phyloP scores from a whole-genome alignment of 352 stramenopile species.

The Pythium aphanidermatum region DNA sequence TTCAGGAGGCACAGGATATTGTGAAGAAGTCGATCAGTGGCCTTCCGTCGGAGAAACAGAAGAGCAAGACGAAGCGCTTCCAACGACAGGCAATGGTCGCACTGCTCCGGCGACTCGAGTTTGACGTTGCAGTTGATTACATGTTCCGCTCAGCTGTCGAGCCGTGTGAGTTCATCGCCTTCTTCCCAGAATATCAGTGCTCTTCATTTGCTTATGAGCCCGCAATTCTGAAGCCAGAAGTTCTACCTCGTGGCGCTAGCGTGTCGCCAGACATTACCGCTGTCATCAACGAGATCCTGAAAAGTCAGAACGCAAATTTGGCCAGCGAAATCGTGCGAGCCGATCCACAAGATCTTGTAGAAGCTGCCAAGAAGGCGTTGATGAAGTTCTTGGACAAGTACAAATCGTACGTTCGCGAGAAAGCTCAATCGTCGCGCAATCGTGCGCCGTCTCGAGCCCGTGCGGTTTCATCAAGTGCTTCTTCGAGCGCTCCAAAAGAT shows the following conservation, averaged over 20 bases:
- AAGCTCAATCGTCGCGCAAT: slow-evolving; percentile 21
- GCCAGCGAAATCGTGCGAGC: slow-evolving; percentile 51
- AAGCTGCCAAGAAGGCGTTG: slow-evolving; percentile 59
- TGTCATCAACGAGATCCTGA: slow-evolving; percentile 66
- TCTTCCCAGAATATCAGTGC: slow-evolving; percentile 81
- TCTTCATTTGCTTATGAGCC: slow-evolving; percentile 81
- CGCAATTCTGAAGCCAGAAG: slow-evolving; percentile 73
- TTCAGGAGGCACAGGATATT: slow-evolving; percentile 80
- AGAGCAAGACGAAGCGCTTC: slow-evolving; percentile 86
- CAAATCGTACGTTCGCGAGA: slow-evolving; percentile 81
- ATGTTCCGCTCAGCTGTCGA: slow-evolving; percentile 85
- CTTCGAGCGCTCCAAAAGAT: slow-evolving; percentile 40
- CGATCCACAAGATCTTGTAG: slow-evolving; percentile 48
- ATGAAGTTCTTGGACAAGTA: slow-evolving; percentile 79
- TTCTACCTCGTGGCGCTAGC: slow-evolving; percentile 66
- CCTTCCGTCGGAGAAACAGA: slow-evolving; percentile 74
- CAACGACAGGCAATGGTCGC: slow-evolving; percentile 79
- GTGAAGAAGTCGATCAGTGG: slow-evolving; percentile 76
- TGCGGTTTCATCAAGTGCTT: slow-evolving; percentile 12
- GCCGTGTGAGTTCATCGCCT: slow-evolving; percentile 81
- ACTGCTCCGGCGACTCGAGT: slow-evolving; percentile 71
- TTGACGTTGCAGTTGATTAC: slow-evolving; percentile 68
- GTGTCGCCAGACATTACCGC: slow-evolving; percentile 71
- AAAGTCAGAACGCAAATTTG: slow-evolving; percentile 37
- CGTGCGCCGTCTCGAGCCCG: slow-evolving; percentile 18